phyloP scores from a whole-genome alignment of 176 grass and related monocot genomes.

The Cenchrus fungigraminus region DNA sequence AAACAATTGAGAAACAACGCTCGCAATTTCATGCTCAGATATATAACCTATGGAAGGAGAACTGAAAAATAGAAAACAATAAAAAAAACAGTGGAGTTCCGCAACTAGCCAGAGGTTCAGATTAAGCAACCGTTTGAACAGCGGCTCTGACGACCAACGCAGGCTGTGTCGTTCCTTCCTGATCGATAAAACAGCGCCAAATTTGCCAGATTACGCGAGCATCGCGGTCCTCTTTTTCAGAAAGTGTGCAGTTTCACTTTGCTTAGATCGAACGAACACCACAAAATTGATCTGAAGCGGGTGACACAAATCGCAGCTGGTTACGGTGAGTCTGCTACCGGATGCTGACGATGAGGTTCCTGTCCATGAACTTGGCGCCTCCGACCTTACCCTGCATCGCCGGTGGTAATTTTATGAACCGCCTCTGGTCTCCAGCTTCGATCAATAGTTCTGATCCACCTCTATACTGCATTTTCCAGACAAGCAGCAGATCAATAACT shows the following conservation, averaged over 20 bases:
- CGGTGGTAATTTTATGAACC: constrained; percentile 71
- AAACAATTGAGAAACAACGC: not conserved
- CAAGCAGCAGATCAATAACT: not conserved
- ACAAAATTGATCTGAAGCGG: not conserved
- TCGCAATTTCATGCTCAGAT: not conserved
- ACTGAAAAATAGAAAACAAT: not conserved
- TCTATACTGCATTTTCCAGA: constrained; percentile 75
- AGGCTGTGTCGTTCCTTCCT: not conserved
- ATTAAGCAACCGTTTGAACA: not conserved
- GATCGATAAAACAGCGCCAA: not conserved
- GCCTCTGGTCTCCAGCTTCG: constrained; percentile 91
- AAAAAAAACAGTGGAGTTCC: not conserved
- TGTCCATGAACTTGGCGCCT: constrained; percentile 76
- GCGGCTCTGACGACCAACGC: not conserved
- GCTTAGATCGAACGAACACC: not conserved
- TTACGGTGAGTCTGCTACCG: constrained; percentile 23
- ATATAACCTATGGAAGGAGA: not conserved
- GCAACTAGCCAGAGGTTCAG: not conserved
- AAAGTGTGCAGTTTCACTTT: not conserved
- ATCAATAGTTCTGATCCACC: constrained; percentile 78
- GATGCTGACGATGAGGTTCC: constrained; percentile 77
- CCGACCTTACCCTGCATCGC: constrained; percentile 74
- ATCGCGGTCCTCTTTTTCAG: too few relatives aligned
- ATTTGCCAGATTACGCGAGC: not conserved
- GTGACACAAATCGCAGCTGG: not conserved